Base-by-base conservation (phyloP, 1,284 basidiomycete species). In the Trametes hirsuta region DNA sequence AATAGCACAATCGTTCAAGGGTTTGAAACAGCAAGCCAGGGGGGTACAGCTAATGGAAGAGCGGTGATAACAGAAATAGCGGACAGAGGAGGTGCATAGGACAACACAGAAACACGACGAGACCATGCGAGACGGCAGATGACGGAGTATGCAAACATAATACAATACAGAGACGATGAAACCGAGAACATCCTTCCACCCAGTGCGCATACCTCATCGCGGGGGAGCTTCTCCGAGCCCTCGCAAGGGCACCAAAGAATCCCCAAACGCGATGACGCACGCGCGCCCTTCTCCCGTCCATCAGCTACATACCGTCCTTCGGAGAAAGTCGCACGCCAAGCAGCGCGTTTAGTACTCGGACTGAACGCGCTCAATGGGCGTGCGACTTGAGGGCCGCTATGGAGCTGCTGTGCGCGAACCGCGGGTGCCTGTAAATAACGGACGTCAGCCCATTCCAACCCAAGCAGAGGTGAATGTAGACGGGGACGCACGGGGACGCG, bases 281-380 rank as follows among this genome's bases (percentile, higher is more conserved):
- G 56, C 56, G 50, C 56, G 30, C 30, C 45, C 44, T 47, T 41
- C 24, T 52, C 56, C 18, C 56, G 50, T 52, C 39, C 45, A 52
- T 47, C 56, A 58, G 49, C 56, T 58, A 25, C 56, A 58, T 58
- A 58, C 36, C 39, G 56, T 52, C 56, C 45, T 58, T 58, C 56
- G 9, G 3, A 15, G n/a, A 15, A 22, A 48, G 50, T 61, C 54
- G 47, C 35, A 40, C 54, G 59, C 59, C 54, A 18, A 53, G 35
- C 39, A 21, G 50, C 51, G 55, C 40, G 55, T 39, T 41, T 50
- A 53, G 50, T 53, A 10, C 15, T 18, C 36, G 25, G 41, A 56
- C 47, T 49, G 55, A 40, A 48, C 10, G 46, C 24, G 46, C 36
- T 46, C 30, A 22, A n/a, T 21, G 50, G 47, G 59, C 59, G 54